These are phyloP conservation scores for Talinum fruticosum DNA, from an alignment of 148 eudicot species.

Conservation along the genomic window DNA sequence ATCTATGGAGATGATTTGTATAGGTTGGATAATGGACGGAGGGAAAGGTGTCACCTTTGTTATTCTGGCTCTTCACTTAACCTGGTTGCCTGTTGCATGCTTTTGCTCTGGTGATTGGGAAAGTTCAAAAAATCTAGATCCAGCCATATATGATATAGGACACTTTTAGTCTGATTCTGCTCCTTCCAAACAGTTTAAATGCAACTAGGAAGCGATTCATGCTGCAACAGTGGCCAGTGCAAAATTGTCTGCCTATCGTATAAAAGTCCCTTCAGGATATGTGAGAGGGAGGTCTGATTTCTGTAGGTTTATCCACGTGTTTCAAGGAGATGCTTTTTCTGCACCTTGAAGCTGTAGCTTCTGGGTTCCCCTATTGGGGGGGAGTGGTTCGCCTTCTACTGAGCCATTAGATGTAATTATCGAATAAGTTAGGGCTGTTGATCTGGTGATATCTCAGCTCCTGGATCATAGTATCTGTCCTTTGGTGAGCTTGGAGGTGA, in stretches of 20 bases:
- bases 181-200: no score
- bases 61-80: no score
- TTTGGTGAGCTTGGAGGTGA: background rate
- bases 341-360: no score
- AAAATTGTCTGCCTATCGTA: background rate
- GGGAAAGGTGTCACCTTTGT: background rate
- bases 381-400: background rate
- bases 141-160: background rate
- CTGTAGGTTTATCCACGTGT: background rate
- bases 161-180: background rate
- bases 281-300: background rate
- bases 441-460: background rate
- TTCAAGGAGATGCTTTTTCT: no score
- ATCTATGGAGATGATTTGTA: background rate
- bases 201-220: no score
- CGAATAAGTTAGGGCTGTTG: background rate
- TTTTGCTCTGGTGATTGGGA: no score
- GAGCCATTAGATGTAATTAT: background rate
- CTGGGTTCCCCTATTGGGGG: no score
- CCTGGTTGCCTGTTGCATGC: no score
- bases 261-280: background rate
- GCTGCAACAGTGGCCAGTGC: background rate
- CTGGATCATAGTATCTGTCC: no score
- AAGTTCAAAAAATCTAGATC: background rate
- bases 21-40: constrained; percentile 1